phyloP scores from a whole-genome alignment of 352 stramenopile genomes.

The Phytophthora rubi region DNA sequence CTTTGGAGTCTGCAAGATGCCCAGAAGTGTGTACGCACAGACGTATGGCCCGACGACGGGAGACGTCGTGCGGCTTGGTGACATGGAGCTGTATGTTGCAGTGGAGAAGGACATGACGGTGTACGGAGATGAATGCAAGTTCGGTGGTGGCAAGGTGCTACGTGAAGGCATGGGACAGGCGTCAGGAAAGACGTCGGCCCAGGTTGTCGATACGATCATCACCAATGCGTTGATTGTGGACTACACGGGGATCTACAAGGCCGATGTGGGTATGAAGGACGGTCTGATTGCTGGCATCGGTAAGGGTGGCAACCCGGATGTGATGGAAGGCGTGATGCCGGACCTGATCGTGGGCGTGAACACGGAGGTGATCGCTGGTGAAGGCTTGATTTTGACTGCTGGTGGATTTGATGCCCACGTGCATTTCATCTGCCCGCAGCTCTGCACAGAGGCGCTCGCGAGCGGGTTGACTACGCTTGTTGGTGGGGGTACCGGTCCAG shows the following conservation, averaged over 20 bases:
- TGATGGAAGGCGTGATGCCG: conserved; percentile 92
- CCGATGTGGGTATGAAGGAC: conserved; percentile 95
- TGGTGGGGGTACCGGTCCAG: conserved; percentile 92
- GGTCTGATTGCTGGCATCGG: conserved; percentile 94
- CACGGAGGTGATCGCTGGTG: conserved; percentile 96
- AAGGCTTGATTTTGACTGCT: conserved; percentile 96
- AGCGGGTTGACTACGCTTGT: conserved; percentile 93
- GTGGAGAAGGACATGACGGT: conserved; percentile 92
- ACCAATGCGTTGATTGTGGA: conserved; percentile 97
- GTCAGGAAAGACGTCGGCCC: conserved; percentile 42
- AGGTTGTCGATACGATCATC: conserved; percentile 96
- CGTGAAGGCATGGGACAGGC: conserved; percentile 85
- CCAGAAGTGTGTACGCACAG: conserved; percentile 85
- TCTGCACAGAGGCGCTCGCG: conserved; percentile 93
- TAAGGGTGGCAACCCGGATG: conserved; percentile 97
- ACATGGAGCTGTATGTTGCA: conserved; percentile 92
- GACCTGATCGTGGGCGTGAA: conserved; percentile 92
- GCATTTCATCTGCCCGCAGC: conserved; percentile 97
- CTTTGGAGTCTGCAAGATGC: conserved; percentile 59
- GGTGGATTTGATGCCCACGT: conserved; percentile 97
- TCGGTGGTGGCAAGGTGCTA: conserved; percentile 95
- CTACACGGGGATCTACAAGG: conserved; percentile 96
- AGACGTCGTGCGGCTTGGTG: conserved; percentile 94
- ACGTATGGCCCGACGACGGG: conserved; percentile 94
- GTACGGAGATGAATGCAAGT: conserved; percentile 92